phyloP scores from a whole-genome alignment of 768 basidiomycete species.

The Suillus spraguei region DNA sequence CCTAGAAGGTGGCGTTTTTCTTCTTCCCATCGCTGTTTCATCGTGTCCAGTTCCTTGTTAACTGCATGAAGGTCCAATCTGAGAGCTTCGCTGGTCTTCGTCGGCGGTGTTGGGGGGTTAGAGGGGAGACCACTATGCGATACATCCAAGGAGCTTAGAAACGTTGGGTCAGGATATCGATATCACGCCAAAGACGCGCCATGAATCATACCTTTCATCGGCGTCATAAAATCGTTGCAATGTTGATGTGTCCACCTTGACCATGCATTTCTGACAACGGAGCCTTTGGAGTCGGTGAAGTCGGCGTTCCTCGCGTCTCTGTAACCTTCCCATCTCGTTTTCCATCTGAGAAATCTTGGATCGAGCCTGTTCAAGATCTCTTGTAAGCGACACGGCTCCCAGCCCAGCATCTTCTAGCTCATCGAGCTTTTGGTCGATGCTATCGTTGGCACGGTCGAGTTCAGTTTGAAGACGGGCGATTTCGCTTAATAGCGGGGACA shows the following conservation, averaged over 20 bases:
- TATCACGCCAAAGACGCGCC: not conserved
- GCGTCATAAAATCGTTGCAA: slow-evolving; percentile 41
- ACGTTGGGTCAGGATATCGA: slow-evolving; percentile 12
- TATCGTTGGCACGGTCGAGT: slow-evolving; percentile 78
- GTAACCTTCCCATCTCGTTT: slow-evolving; percentile 66
- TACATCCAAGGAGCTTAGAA: slow-evolving; percentile 53
- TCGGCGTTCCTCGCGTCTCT: slow-evolving; percentile 71
- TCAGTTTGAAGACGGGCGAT: slow-evolving; percentile 74
- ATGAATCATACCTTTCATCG: slow-evolving; percentile 61
- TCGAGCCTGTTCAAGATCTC: slow-evolving; percentile 73
- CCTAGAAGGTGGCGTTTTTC: slow-evolving; percentile 64
- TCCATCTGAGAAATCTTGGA: slow-evolving; percentile 57
- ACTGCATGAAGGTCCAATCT: slow-evolving; percentile 60
- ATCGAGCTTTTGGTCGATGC: slow-evolving; percentile 87
- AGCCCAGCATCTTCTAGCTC: slow-evolving; percentile 81
- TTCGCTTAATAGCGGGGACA: slow-evolving; percentile 68
- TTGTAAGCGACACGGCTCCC: slow-evolving; percentile 70
- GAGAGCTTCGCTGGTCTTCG: slow-evolving; percentile 66
- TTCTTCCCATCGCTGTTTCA: slow-evolving; percentile 73
- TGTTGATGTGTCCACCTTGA: slow-evolving; percentile 56
- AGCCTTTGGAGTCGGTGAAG: slow-evolving; percentile 58
- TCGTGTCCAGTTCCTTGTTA: slow-evolving; percentile 60
- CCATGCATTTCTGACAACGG: slow-evolving; percentile 70
- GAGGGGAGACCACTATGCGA: slow-evolving; percentile 48
- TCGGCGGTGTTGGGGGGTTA: slow-evolving; percentile 70